A percentile compares a stretch with the other conserved stretches of the same genome.
These are phyloP conservation scores for Globisporangium canariense DNA, from an alignment of 352 stramenopile species.

Conservation along the genomic window DNA sequence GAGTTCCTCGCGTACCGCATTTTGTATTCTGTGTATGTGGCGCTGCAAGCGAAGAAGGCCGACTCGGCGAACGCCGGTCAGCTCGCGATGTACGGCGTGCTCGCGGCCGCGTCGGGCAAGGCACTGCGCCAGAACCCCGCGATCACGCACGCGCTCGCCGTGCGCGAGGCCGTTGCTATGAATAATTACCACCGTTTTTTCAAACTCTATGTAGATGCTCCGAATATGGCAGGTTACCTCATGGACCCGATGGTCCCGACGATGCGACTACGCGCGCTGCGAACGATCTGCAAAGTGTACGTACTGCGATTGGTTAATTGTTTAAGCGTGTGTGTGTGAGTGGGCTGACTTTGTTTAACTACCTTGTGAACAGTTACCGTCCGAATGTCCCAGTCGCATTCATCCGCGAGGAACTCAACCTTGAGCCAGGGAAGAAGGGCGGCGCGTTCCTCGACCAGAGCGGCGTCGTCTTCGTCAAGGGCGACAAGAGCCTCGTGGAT, in stretches of 20 bases:
- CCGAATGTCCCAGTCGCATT: slow-evolving; percentile 72
- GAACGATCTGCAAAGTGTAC: slow-evolving; percentile 88
- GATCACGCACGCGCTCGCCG: slow-evolving; percentile 67
- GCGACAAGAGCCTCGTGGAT: slow-evolving; percentile 62
- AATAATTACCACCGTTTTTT: slow-evolving; percentile 91
- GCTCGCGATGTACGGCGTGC: slow-evolving; percentile 82
- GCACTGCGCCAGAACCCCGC: slow-evolving; percentile 48
- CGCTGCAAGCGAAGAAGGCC: slow-evolving; percentile 82
- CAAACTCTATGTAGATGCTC: slow-evolving; percentile 80
- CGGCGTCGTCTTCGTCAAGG: slow-evolving; percentile 64
- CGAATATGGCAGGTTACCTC: slow-evolving; percentile 89
- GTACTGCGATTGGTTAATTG: slow-evolving; percentile 15
- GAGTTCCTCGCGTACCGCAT: slow-evolving; percentile 89
- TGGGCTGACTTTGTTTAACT: neutral
- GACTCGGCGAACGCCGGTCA: slow-evolving; percentile 77
- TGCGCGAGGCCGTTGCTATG: slow-evolving; percentile 76
- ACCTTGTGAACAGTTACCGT: slow-evolving; percentile 46
- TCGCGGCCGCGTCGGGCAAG: slow-evolving; percentile 38
- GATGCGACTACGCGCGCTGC: slow-evolving; percentile 77
- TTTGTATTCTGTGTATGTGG: slow-evolving; percentile 89
- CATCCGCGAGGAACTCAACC: slow-evolving; percentile 69
- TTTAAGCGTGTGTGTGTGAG: slow-evolving; percentile 18
- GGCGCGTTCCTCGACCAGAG: slow-evolving; percentile 73
- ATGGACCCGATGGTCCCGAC: slow-evolving; percentile 86
- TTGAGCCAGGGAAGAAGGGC: slow-evolving; percentile 57